Evolutionary conservation across 1,284 basidiomycete genomes (phyloP).

Genomic region (Schizophyllum commune): DNA sequence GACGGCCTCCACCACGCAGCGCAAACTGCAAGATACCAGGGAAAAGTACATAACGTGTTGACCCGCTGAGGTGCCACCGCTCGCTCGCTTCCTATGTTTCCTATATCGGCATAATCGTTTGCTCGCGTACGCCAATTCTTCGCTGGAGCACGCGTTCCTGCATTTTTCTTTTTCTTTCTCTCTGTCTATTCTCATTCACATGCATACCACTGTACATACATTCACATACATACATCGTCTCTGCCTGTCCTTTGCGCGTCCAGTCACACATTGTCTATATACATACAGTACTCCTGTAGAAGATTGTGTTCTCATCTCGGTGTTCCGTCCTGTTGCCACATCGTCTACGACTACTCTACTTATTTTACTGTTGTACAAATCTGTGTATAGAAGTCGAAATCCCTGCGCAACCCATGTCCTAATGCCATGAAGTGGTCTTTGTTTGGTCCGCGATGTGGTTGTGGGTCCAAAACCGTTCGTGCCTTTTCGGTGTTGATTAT

Average conservation of each 20-base stretch:
- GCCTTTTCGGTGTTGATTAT: too few species aligned
- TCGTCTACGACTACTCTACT: neutral
- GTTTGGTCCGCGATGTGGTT: too few species aligned
- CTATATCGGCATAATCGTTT: too few species aligned
- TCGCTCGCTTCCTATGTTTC: neutral
- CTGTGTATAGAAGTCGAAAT: neutral
- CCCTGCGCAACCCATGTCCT: too few species aligned
- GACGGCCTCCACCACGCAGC: neutral
- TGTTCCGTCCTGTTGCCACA: neutral
- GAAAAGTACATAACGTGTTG: neutral
- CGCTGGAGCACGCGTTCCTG: neutral
- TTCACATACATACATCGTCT: neutral
- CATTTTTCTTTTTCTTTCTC: neutral
- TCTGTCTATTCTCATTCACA: neutral
- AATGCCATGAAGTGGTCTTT: too few species aligned
- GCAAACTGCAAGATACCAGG: neutral
- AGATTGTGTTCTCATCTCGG: neutral
- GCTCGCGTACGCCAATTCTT: neutral
- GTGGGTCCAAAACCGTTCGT: too few species aligned
- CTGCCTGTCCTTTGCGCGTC: neutral
- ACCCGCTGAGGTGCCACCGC: neutral
- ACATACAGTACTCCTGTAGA: neutral
- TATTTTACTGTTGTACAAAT: neutral
- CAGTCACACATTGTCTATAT: neutral
- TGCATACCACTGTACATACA: neutral